Evolutionary conservation across 371 early-diverging fungal genomes (phyloP).

Genomic region (Rhizomucor pusillus): DNA sequence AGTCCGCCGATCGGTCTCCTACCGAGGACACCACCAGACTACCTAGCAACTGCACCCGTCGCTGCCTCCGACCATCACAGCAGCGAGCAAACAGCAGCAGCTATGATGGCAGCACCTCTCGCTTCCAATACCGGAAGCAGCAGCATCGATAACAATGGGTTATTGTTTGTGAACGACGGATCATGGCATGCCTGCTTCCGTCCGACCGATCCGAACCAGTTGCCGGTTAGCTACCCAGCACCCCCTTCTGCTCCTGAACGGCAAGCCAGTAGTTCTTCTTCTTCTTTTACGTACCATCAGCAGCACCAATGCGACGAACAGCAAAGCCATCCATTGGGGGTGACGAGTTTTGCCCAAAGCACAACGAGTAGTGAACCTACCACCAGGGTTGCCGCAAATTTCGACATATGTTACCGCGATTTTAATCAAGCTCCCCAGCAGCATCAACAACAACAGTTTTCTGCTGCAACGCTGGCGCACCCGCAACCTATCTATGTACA

Average conservation of each 20-base stretch:
- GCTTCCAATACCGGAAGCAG: constrained; percentile 4
- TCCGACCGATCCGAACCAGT: not conserved
- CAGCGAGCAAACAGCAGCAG: constrained; percentile 4
- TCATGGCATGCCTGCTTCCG: not conserved
- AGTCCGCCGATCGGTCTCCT: constrained; percentile 30
- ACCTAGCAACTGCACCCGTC: constrained; percentile 12
- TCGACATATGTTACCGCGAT: not conserved
- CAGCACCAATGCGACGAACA: constrained; percentile 7
- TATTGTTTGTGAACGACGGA: not conserved
- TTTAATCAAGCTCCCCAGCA: not conserved
- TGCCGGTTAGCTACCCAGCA: not conserved
- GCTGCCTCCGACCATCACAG: constrained; percentile 3
- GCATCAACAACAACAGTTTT: not conserved
- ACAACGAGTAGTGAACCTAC: too few relatives aligned
- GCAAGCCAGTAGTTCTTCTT: too few relatives aligned
- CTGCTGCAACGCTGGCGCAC: not conserved
- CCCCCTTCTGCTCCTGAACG: constrained; percentile 5
- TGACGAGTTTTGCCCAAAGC: not conserved
- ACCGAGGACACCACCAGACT: constrained; percentile 31
- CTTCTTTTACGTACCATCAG: constrained; percentile 1
- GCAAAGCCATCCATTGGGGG: not conserved
- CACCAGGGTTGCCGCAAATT: not conserved
- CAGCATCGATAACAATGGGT: constrained; percentile 1
- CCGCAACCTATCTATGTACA: not conserved
- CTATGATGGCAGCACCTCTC: constrained; percentile 7